Percentiles rank a stretch among this genome's conserved stretches.
Evolutionary conservation across 768 basidiomycete species (phyloP).

Genomic region (Panaeolus papilionaceus): DNA sequence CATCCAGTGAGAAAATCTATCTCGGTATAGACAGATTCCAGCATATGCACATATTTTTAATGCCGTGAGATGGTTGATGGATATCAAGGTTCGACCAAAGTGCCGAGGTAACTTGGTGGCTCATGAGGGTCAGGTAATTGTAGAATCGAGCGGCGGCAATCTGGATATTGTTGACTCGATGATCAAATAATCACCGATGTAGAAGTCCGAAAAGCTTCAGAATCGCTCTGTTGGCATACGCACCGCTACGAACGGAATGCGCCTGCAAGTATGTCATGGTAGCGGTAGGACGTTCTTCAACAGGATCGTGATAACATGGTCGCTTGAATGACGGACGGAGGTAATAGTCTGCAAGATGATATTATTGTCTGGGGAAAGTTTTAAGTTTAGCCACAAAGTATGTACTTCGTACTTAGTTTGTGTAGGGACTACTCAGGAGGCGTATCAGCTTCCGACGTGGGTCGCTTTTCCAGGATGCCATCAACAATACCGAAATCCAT

Average conservation of each 20-base stretch:
- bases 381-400: slow-evolving; percentile 8
- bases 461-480: slow-evolving; percentile 84
- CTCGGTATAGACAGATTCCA: slow-evolving; percentile 12
- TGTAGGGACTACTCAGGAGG: slow-evolving; percentile 25
- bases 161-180: not conserved
- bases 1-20: slow-evolving; percentile 5
- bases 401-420: not conserved
- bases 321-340: not conserved
- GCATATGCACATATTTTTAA: slow-evolving; percentile 9
- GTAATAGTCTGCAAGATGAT: slow-evolving; percentile 2
- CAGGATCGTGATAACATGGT: not conserved
- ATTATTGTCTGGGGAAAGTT: slow-evolving; percentile 15
- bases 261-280: not conserved
- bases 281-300: not conserved
- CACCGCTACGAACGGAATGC: slow-evolving; percentile 7
- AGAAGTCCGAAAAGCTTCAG: not conserved
- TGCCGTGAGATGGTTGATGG: slow-evolving; percentile 10
- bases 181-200: slow-evolving; percentile 12
- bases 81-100: slow-evolving; percentile 1
- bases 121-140: slow-evolving; percentile 14
- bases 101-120: slow-evolving; percentile 13
- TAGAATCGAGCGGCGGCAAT: slow-evolving; percentile 2
- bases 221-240: not conserved
- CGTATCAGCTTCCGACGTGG: slow-evolving; percentile 51
- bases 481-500: slow-evolving; percentile 93